Base-by-base conservation (phyloP, 176 grass and related monocot genomes). In the Puccinellia tenuiflora region DNA sequence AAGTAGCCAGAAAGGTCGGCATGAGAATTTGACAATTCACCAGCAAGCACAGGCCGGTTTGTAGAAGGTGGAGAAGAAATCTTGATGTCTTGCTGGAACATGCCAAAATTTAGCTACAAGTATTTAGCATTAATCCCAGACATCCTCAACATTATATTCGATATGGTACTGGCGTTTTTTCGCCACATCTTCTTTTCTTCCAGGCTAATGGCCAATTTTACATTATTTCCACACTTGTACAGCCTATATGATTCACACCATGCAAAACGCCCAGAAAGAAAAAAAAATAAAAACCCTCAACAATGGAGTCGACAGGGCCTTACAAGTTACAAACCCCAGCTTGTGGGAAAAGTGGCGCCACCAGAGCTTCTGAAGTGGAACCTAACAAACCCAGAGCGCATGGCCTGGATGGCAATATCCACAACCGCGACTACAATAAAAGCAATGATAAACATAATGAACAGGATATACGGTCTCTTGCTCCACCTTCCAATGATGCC, bases 401-500 rank as follows among this genome's bases (percentile, higher is more conserved):
- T 66, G 3, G 17, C 77, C 14, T 88, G 87, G 38, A 88, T 80
- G 68, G 59, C 81, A 75, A 88, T 18, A 50, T 80, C 76, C 38
- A 80, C 37, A 12, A 37, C 11, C 0, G 87, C 82, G 2, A 85
- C 66, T 48, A 85, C 17, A 59, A 60, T 28, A 47, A 80, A 80
- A 0, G 12, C 76, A 68, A 85, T 39, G 37, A 85, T 13, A 9
- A 88, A 75, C 11, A 88, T 1, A 48, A 88, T 50, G 76, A 88
- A 88, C 57, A 88, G 28, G 8, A 85, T 4, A 48, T 80, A 88
- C 2, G 87, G 87, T n/a, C 76, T 85, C 68, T 76, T 88, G 76
- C 87, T 88, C 87, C 87, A 88, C 60, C 60, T 28, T 15, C 87
- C 87, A 18, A 88, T 88, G 26, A 88, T 68, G 0, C 87, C 87